These are phyloP conservation scores for Postia placenta DNA, from an alignment of 768 basidiomycete species.

Conservation along the genomic window DNA sequence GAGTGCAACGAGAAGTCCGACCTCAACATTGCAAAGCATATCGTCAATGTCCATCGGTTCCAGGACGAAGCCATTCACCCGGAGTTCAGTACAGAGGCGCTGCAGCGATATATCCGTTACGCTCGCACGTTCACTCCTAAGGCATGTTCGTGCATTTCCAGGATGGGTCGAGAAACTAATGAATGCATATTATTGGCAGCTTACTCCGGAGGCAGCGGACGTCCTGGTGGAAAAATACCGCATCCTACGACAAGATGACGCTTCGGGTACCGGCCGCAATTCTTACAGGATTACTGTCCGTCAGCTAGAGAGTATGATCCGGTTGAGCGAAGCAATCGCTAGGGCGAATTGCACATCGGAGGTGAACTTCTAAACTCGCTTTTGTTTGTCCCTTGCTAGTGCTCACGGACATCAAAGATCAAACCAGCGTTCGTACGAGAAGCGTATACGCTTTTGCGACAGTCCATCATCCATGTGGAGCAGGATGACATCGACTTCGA, in stretches of 20 bases:
- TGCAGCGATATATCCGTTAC: conserved; percentile 96
- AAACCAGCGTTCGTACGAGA: conserved; percentile 92
- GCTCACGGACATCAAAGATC: conserved; percentile 47
- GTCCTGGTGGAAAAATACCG: conserved; percentile 95
- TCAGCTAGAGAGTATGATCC: conserved; percentile 98
- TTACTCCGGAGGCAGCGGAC: conserved; percentile 89
- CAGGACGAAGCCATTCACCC: conserved; percentile 92
- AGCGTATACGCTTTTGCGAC: conserved; percentile 87
- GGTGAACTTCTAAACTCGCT: conserved; percentile 40
- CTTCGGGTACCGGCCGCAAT: conserved; percentile 80
- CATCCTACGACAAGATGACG: conserved; percentile 86
- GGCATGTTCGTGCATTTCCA: conserved; percentile 36
- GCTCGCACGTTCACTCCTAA: conserved; percentile 98
- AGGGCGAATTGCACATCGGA: conserved; percentile 95
- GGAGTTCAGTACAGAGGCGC: conserved; percentile 93
- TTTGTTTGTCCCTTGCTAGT: neutral
- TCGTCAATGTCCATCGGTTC: conserved; percentile 96
- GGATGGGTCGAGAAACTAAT: neutral
- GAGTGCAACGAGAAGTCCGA: conserved; percentile 94
- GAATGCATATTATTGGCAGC: conserved; percentile 35
- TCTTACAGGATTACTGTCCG: conserved; percentile 97
- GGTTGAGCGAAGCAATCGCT: conserved; percentile 94
- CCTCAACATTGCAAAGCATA: conserved; percentile 90
- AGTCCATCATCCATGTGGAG: conserved; percentile 99
- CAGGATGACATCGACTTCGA: conserved; percentile 99